Evolutionary conservation across 257 asterid species (phyloP), one percentile per base, ranked within the genome.

Genomic region (Gentiana dahurica): DNA sequence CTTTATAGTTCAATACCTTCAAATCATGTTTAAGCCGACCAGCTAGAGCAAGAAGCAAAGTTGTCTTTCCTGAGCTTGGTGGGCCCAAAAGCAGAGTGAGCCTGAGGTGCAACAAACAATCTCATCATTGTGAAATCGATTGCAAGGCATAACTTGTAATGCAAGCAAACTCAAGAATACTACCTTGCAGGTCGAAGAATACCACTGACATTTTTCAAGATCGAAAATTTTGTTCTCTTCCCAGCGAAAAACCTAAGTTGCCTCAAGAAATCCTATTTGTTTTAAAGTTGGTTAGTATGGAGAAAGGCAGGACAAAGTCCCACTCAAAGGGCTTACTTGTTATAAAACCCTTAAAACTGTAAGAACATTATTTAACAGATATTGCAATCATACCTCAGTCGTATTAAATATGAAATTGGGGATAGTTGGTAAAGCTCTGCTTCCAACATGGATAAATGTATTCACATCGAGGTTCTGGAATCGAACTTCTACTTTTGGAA

Each of bases 1-100:
- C 46, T 10, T 41, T 41, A 41, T 41, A 41, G 6, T 63, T 68
- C 15, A 55, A 38, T 80, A 89, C 97, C 96, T 90, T 73, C 76
- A 86, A 81, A 72, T 79, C 85, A 61, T 89, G 76, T 65, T 77
- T 77, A 60, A 86, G 84, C 70, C 89, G 89, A 57, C 95, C 96
- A 63, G 98, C 95, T 53, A 90, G 87, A 53, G 98, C 95, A 72
- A 90, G 64, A 54, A 90, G 80, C 71, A 87, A 61, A 38, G 98
- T 87, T 12, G 91, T 86, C 83, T 90, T 90, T 68, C 98, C 98
- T 60, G 98, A 90, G 79, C 96, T 82, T 54, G 98, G 98, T 39
- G 96, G 98, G 34, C 98, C 96, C 76, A 90, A 60, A 49, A 90
- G 72, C 61, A 90, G 81, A 48, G 98, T 90, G 68, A 84, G 80